Base-by-base conservation (phyloP, 768 basidiomycete species). In the Boletus sp. region DNA sequence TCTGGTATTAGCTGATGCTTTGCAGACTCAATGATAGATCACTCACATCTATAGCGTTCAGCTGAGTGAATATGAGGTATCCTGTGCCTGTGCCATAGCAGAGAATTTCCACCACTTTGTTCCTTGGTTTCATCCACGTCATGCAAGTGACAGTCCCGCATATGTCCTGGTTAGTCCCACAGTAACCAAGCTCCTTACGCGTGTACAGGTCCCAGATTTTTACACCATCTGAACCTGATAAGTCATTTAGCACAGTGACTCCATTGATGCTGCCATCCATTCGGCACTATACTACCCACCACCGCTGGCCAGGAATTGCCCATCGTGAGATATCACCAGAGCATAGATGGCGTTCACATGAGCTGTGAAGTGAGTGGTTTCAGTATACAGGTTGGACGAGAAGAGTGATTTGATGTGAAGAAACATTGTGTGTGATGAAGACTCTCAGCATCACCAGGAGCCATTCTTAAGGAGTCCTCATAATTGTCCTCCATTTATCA, bases 11-110 rank as follows among this genome's bases (percentile, higher is more conserved):
- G 24, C 24, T 24, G 24, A 24, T 3, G 3, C 24, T 24, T 24
- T 24, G 24, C 24, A 24, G 24, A 24, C 24, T 24, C 24, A 24
- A 24, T 3, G 24, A 24, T 24, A 24, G 24, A 24, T n/a, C 33
- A 55, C 58, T 60, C 37, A 56, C 59, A 52, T 52, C 50, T 3
- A 37, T 20, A 17, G 44, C 50, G 14, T 47, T 53, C 1, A 35
- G 18, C 0, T 47, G 24, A 28, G 56, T 5, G 18, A 55, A 56
- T 11, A 56, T 32, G 1, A 60, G 15, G 7, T 60, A 57, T 3
- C 59, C 59, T 0, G 54, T 10, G 2, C 47, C 35, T 6, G 39
- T 60, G 1, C 56, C 52, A 30, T 60, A 60, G 20, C 48, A 57
- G 11, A 60, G 36, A 5, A 33, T 60, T 41, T 60, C 55, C 3